Conservation (phyloP, 1,284 basidiomycete species). For the Malassezia pachydermatis region DNA sequence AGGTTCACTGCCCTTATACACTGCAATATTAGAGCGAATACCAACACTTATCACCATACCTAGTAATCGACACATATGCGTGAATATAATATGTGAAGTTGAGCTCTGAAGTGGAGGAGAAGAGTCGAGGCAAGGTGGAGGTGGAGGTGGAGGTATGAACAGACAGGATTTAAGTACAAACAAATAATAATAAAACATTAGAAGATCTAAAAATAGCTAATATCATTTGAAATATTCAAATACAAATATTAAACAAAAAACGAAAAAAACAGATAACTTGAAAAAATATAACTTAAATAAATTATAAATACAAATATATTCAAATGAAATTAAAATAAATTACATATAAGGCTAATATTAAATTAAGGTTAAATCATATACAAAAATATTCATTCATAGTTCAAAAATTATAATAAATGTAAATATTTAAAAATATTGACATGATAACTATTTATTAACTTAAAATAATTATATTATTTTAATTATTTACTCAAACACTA, state of each 20-base stretch:
- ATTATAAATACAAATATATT: background rate
- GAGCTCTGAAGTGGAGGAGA: too few relatives aligned
- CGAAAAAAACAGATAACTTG: too few relatives aligned
- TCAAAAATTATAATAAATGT: background rate
- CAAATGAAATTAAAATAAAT: background rate
- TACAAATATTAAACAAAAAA: too few relatives aligned
- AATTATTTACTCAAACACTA: too few relatives aligned
- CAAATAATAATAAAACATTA: background rate
- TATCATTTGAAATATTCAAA: background rate
- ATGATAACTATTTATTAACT: background rate
- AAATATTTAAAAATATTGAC: slow-evolving; percentile 1
- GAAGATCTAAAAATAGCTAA: background rate
- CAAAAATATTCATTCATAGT: too few relatives aligned
- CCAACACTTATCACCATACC: too few relatives aligned
- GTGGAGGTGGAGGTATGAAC: too few relatives aligned
- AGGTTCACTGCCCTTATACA: slow-evolving; percentile 38
- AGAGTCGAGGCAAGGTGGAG: too few relatives aligned
- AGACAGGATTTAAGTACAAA: too few relatives aligned
- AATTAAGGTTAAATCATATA: background rate
- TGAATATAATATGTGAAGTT: too few relatives aligned
- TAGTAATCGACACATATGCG: too few relatives aligned
- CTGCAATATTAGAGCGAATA: too few relatives aligned
- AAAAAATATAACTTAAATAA: background rate
- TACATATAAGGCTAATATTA: background rate
- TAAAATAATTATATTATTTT: background rate